Conservation (phyloP, 306 rosid species). For the Malus asiatica region DNA sequence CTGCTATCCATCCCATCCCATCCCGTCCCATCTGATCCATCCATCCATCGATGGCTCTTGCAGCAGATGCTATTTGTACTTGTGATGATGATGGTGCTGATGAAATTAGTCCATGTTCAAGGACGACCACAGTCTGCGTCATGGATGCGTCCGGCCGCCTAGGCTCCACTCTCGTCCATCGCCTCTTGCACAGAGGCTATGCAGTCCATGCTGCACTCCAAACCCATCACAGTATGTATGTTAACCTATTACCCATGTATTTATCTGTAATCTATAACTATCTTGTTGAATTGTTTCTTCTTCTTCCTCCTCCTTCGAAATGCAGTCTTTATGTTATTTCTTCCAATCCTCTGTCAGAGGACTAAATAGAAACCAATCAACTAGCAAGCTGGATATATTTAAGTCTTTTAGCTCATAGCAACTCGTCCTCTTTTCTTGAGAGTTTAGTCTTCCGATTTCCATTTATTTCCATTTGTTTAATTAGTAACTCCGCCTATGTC, state of each 20-base stretch:
- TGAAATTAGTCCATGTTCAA: background rate
- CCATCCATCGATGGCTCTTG: slow-evolving; percentile 11
- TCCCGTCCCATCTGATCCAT: background rate
- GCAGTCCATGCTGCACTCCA: slow-evolving; percentile 30
- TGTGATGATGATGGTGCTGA: background rate
- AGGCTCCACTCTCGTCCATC: slow-evolving; percentile 17
- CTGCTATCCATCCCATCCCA: no score
- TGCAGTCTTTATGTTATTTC: background rate
- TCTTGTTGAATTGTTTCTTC: background rate
- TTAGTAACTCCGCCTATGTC: no score
- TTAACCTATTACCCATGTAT: background rate
- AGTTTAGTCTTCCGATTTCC: background rate
- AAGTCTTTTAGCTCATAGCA: background rate
- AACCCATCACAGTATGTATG: background rate
- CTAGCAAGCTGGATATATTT: background rate
- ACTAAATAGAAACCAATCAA: background rate
- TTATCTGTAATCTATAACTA: no score
- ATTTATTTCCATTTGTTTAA: background rate
- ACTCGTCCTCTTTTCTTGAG: background rate
- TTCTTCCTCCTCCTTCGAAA: background rate
- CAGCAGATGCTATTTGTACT: background rate
- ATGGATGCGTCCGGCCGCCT: slow-evolving; percentile 26
- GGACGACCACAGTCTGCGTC: slow-evolving; percentile 18
- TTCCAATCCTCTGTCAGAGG: background rate
- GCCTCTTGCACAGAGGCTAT: slow-evolving; percentile 30